Evolutionary conservation across 139 green algal genomes (phyloP).

Genomic region (Tetratostichococcus sp.): DNA sequence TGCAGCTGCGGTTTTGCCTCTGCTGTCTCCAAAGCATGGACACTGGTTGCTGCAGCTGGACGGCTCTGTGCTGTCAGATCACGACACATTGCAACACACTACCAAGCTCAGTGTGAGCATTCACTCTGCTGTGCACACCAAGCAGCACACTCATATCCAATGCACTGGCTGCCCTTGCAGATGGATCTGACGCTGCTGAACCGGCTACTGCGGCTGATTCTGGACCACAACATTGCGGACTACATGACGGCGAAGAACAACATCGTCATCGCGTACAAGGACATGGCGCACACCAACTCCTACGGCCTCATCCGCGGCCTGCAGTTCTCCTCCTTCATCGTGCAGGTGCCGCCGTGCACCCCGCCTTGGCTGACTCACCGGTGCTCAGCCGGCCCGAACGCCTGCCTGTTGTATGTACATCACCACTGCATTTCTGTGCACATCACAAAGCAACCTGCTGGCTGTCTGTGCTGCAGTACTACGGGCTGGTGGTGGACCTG

Average conservation of each 20-base stretch:
- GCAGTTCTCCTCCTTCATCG: constrained; percentile 96
- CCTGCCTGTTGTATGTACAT: too few species aligned
- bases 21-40: too few species aligned
- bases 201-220: constrained; percentile 93
- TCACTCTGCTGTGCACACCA: too few species aligned
- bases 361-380: neutral
- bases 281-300: constrained; percentile 98
- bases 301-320: constrained; percentile 98
- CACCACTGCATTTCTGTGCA: too few species aligned
- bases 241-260: constrained; percentile 95
- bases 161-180: constrained; percentile 1
- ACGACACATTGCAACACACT: too few species aligned
- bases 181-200: constrained; percentile 45
- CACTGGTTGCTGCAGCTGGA: neutral
- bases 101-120: too few species aligned
- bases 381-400: too few species aligned
- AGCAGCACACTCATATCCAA: too few species aligned
- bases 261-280: constrained; percentile 85
- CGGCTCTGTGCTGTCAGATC: neutral
- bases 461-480: constrained; percentile 65
- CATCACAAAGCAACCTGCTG: too few species aligned
- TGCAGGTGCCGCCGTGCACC: constrained; percentile 38
- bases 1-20: too few species aligned
- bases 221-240: constrained; percentile 99
- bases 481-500: constrained; percentile 95